Percentiles rank a stretch among this genome's conserved stretches.
These are phyloP conservation scores for Aspergillus sp. DNA, from an alignment of 2,329 filamentous ascomycete species.

Conservation along the genomic window DNA sequence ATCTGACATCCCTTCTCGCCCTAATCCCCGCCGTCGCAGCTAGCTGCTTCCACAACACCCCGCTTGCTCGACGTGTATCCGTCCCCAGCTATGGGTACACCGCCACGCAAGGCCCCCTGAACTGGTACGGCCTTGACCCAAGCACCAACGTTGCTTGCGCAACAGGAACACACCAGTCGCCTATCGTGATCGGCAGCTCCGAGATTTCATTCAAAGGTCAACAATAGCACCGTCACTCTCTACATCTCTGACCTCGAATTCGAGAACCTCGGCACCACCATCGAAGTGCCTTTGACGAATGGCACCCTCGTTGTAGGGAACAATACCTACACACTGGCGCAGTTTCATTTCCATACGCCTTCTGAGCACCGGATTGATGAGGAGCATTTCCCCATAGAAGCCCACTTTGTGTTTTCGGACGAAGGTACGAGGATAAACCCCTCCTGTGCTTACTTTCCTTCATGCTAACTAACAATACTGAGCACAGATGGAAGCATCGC, in stretches of 20 bases:
- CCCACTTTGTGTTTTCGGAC: constrained; percentile 57
- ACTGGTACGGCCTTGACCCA: constrained; percentile 53
- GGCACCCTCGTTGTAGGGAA: constrained; percentile 42
- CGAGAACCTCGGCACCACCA: constrained; percentile 50
- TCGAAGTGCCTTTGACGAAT: constrained; percentile 55
- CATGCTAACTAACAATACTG: not conserved
- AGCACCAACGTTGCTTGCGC: constrained; percentile 51
- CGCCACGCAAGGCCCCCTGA: constrained; percentile 50
- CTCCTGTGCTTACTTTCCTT: not conserved
- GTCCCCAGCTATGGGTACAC: constrained; percentile 6
- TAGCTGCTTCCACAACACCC: not conserved
- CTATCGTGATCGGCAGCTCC: constrained; percentile 53
- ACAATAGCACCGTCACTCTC: constrained; percentile 22
- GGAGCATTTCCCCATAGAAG: constrained; percentile 3
- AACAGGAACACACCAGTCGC: constrained; percentile 55
- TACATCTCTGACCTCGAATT: constrained; percentile 37
- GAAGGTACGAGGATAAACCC: constrained; percentile 35
- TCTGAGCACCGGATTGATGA: constrained; percentile 6
- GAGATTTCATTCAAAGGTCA: constrained; percentile 21
- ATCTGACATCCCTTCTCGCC: not conserved
- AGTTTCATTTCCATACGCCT: constrained; percentile 22
- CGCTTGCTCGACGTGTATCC: not conserved
- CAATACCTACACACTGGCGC: constrained; percentile 1
- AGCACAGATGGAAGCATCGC: constrained; percentile 32
- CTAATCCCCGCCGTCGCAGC: not conserved